phyloP scores from a whole-genome alignment of 2,329 filamentous ascomycete genomes.

The Neofusicoccum sp. region DNA sequence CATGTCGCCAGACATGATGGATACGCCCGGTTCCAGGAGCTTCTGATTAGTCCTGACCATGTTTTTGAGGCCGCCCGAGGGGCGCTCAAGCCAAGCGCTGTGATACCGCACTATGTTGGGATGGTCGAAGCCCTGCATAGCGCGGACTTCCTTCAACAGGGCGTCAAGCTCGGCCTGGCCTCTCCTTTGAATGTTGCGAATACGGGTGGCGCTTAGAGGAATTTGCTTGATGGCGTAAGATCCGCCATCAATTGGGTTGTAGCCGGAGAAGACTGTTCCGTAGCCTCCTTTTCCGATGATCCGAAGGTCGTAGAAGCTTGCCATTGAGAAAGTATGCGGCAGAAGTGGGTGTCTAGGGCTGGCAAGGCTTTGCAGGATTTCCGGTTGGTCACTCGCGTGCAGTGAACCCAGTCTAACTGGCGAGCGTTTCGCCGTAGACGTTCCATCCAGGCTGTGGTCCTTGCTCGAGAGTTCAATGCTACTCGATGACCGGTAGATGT shows the following conservation, averaged over 20 bases:
- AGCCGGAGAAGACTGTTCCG: constrained; percentile 62
- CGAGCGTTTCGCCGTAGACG: not conserved
- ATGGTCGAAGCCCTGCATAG: constrained; percentile 62
- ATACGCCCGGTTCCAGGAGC: not conserved
- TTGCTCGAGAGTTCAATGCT: not conserved
- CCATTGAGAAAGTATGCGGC: constrained; percentile 51
- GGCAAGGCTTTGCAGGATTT: constrained; percentile 22
- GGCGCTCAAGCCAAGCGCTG: constrained; percentile 60
- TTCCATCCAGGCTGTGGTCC: not conserved
- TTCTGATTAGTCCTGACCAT: not conserved
- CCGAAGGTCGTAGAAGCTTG: constrained; percentile 34
- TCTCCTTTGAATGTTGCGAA: constrained; percentile 52
- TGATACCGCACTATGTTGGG: constrained; percentile 66
- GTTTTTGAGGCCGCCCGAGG: not conserved
- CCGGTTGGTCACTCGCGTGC: constrained; percentile 20
- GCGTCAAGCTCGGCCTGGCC: constrained; percentile 55
- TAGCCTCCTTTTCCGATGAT: constrained; percentile 65
- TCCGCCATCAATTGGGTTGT: constrained; percentile 60
- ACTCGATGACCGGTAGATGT: not conserved
- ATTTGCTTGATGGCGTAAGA: constrained; percentile 68
- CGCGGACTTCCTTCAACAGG: constrained; percentile 60
- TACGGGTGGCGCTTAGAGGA: constrained; percentile 52
- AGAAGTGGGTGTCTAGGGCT: constrained; percentile 42
- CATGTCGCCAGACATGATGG: not conserved
- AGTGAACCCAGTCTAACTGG: constrained; percentile 1